Percentiles rank a stretch among this genome's conserved stretches.
These are phyloP conservation scores for Wickerhamiella sorbophila DNA, from an alignment of 805 yeast species.

Conservation along the genomic window DNA sequence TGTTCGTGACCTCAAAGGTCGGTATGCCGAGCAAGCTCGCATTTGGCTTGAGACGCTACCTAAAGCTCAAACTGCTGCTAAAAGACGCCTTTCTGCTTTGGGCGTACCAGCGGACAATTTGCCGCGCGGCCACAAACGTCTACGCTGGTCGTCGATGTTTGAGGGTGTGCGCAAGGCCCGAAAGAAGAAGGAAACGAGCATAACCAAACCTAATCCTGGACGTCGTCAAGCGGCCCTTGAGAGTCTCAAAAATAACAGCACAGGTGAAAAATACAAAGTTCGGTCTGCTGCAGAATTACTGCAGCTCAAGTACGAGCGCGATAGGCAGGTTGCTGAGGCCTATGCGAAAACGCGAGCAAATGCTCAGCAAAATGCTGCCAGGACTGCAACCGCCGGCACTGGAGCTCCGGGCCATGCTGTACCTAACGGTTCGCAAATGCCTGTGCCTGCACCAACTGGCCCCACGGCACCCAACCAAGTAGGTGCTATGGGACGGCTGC, in stretches of 20 bases:
- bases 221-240: slow-evolving; percentile 27
- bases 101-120: slow-evolving; percentile 90
- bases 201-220: slow-evolving; percentile 39
- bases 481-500: no score
- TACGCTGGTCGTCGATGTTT: slow-evolving; percentile 95
- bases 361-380: not conserved
- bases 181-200: slow-evolving; percentile 65
- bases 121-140: slow-evolving; percentile 79
- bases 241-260: slow-evolving; percentile 9
- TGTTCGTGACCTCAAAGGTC: slow-evolving; percentile 74
- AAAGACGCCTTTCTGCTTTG: slow-evolving; percentile 76
- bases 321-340: slow-evolving; percentile 62
- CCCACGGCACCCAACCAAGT: not conserved
- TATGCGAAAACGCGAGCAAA: slow-evolving; percentile 16
- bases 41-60: slow-evolving; percentile 88
- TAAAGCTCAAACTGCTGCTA: slow-evolving; percentile 74
- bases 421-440: not conserved
- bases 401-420: not conserved
- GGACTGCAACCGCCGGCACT: no score
- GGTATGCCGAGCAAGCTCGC: slow-evolving; percentile 68
- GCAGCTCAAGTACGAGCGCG: slow-evolving; percentile 69
- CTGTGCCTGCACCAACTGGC: not conserved
- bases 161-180: slow-evolving; percentile 86
- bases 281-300: slow-evolving; percentile 80
- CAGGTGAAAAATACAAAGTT: slow-evolving; percentile 25